Percentiles rank a stretch among this genome's conserved stretches.
Evolutionary conservation across 2,329 filamentous ascomycete species (phyloP).

Genomic region (Colletotrichum musae): DNA sequence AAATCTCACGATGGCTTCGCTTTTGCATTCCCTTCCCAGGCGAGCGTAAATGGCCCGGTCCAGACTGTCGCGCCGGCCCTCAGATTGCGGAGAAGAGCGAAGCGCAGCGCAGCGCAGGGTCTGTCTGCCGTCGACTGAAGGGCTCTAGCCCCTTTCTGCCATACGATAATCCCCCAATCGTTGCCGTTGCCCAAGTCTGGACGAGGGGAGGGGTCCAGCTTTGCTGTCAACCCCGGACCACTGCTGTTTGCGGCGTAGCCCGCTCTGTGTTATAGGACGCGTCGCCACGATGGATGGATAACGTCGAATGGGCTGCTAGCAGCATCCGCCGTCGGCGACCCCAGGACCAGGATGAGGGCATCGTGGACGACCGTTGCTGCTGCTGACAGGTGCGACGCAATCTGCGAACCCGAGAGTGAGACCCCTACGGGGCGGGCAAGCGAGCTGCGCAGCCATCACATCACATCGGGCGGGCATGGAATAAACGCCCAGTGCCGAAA

Average conservation of each 20-base stretch:
- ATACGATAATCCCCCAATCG: conserved; percentile 17
- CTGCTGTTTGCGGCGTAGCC: conserved; percentile 33
- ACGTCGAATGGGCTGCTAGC: neutral
- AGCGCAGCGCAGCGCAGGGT: conserved; percentile 4
- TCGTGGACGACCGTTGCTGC: neutral
- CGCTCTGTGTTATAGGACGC: too few species aligned
- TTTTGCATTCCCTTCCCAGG: conserved; percentile 31
- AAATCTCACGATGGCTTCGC: conserved; percentile 41
- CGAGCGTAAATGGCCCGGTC: conserved; percentile 31
- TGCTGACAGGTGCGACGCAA: conserved; percentile 4
- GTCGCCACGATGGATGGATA: neutral
- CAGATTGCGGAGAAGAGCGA: conserved; percentile 30
- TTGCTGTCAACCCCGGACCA: conserved; percentile 18
- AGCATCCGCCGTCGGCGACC: neutral
- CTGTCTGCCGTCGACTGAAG: conserved; percentile 7
- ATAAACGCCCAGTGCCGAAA: neutral
- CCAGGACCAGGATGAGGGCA: neutral
- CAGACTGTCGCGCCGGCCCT: conserved; percentile 28
- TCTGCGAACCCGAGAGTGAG: neutral
- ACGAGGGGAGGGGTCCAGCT: conserved; percentile 5
- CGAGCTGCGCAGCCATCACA: neutral
- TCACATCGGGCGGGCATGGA: neutral
- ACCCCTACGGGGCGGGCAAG: conserved; percentile 1
- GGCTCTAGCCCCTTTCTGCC: neutral
- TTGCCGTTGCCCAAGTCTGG: neutral